A percentile compares a stretch with the other conserved stretches of the same genome.
These are phyloP conservation scores for Nepenthes mirabilis DNA, from an alignment of 148 eudicot genomes.

Conservation along the genomic window DNA sequence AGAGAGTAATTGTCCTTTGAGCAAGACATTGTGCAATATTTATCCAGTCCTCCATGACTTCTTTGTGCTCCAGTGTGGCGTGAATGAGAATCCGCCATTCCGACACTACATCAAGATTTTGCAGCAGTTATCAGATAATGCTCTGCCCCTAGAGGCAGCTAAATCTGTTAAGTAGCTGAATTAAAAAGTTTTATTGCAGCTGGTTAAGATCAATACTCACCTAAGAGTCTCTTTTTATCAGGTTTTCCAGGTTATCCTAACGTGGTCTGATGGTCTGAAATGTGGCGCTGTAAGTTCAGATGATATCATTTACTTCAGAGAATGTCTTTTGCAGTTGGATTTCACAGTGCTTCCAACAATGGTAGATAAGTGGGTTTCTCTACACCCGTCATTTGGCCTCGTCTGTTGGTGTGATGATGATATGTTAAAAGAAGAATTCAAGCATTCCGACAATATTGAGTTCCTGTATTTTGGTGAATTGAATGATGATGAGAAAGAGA, in stretches of 20 bases:
- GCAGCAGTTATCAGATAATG: constrained; percentile 47
- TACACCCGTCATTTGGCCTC: constrained; percentile 75
- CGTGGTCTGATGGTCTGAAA: constrained; percentile 60
- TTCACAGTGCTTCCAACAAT: constrained; percentile 61
- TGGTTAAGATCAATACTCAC: constrained; percentile 7
- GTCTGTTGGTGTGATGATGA: constrained; percentile 92
- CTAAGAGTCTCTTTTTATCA: constrained; percentile 14
- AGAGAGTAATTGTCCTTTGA: constrained; percentile 9
- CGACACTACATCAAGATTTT: constrained; percentile 58
- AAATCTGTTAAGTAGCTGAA: constrained; percentile 35
- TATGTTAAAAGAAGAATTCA: constrained; percentile 60
- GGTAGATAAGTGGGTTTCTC: constrained; percentile 88
- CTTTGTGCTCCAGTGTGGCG: constrained; percentile 82
- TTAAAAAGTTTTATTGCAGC: background rate
- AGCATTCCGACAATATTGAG: constrained; percentile 44
- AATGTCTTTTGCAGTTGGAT: constrained; percentile 41
- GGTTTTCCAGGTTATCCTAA: constrained; percentile 70
- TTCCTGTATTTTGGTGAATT: constrained; percentile 70
- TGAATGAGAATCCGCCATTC: constrained; percentile 47
- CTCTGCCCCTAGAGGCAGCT: constrained; percentile 64
- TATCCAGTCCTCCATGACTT: constrained; percentile 74
- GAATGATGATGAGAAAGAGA: constrained; percentile 36
- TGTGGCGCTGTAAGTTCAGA: constrained; percentile 50
- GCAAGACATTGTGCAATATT: constrained; percentile 40
- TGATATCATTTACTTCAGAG: constrained; percentile 52